Evolutionary conservation across 2,329 filamentous ascomycete genomes (phyloP).

Genomic region (Fusarium sacchari): DNA sequence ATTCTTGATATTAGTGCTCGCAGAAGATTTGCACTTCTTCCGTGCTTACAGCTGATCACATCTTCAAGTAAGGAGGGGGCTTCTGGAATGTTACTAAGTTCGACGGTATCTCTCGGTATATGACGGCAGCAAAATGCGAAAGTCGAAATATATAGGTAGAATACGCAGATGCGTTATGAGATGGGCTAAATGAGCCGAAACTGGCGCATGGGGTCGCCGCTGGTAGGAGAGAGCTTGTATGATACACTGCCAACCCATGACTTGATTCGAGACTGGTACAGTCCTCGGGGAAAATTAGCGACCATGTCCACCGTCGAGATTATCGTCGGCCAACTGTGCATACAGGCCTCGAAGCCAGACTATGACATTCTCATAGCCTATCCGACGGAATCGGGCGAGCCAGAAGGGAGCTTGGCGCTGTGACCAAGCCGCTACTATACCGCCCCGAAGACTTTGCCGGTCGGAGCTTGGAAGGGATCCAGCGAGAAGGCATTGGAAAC

Average conservation of each 20-base stretch:
- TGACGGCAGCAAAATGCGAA: not conserved
- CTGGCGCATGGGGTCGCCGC: not conserved
- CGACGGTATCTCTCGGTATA: not conserved
- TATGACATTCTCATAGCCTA: accelerated
- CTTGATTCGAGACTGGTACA: not conserved
- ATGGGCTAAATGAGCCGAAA: not conserved
- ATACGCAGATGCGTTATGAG: not conserved
- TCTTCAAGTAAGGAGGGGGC: not conserved
- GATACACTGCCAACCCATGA: not conserved
- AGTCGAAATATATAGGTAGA: not conserved
- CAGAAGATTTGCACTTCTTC: not conserved
- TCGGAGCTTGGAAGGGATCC: not conserved
- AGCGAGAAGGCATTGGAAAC: not conserved
- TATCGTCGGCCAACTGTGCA: not conserved
- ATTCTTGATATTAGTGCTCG: too few relatives aligned
- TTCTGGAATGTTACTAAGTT: not conserved
- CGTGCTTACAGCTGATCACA: not conserved
- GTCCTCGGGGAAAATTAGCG: too few relatives aligned
- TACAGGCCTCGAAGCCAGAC: not conserved
- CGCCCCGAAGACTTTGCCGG: not conserved
- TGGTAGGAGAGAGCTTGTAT: not conserved
- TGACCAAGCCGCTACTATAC: not conserved
- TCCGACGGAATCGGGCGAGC: not conserved
- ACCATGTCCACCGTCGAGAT: too few relatives aligned
- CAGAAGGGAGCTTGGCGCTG: not conserved